These are phyloP conservation scores for Rhizopogon hawkerae DNA, from an alignment of 1,284 basidiomycete species.

Conservation along the genomic window DNA sequence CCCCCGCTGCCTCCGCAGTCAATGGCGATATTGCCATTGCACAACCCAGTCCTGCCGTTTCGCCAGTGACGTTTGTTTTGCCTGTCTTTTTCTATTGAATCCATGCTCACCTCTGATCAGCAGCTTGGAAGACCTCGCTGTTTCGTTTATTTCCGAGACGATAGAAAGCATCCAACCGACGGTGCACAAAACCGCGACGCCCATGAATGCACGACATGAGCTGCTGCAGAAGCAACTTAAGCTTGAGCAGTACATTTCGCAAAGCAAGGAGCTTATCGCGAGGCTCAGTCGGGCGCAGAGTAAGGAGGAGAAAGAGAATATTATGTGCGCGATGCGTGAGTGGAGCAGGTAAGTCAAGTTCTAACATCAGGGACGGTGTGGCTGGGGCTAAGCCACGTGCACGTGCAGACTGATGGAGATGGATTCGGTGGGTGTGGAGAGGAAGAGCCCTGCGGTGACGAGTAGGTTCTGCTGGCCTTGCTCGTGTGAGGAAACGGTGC, in stretches of 20 bases:
- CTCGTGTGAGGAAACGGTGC: constrained; percentile 32
- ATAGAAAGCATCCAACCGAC: constrained; percentile 35
- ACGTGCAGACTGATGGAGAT: constrained; percentile 19
- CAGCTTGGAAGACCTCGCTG: constrained; percentile 40
- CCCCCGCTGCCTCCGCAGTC: neutral
- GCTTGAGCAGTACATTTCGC: constrained; percentile 57
- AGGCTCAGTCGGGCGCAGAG: constrained; percentile 44
- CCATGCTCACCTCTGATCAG: constrained; percentile 6
- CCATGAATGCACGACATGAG: constrained; percentile 17
- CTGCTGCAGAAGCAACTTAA: constrained; percentile 44
- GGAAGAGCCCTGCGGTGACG: neutral
- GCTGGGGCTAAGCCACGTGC: constrained; percentile 9
- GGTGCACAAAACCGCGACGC: constrained; percentile 3
- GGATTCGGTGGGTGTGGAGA: constrained; percentile 4
- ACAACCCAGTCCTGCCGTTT: constrained; percentile 1
- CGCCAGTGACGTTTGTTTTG: constrained; percentile 3
- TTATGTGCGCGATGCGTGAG: constrained; percentile 50
- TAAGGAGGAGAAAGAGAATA: constrained; percentile 54
- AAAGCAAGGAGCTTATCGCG: constrained; percentile 61
- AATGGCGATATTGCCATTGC: neutral
- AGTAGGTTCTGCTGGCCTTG: constrained; percentile 34
- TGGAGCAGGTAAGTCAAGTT: constrained; percentile 23
- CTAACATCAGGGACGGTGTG: neutral
- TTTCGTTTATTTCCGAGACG: constrained; percentile 47
- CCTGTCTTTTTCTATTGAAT: neutral